Evolutionary conservation across 2,329 filamentous ascomycete species (phyloP).

Genomic region (Fusarium longipes): DNA sequence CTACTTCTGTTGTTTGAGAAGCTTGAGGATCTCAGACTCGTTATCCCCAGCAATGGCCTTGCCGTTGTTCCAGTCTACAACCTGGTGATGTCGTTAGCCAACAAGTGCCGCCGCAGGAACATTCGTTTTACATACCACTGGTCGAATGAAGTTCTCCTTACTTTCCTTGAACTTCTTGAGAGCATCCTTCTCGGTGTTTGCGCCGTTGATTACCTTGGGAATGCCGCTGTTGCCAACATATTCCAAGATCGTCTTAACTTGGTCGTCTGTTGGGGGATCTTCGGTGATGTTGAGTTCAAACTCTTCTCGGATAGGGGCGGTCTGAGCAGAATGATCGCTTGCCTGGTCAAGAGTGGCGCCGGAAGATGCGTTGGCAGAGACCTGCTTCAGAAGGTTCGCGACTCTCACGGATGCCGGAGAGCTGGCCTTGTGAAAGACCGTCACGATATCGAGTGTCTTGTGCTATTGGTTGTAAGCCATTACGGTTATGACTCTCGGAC

Average conservation of each 20-base stretch:
- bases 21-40: slow-evolving; percentile 88
- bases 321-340: slow-evolving; percentile 76
- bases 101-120: neutral
- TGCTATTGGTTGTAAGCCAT: slow-evolving; percentile 60
- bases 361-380: slow-evolving; percentile 74
- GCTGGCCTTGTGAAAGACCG: slow-evolving; percentile 91
- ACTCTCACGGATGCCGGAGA: slow-evolving; percentile 78
- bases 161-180: slow-evolving; percentile 80
- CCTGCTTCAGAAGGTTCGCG: slow-evolving; percentile 82
- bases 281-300: slow-evolving; percentile 92
- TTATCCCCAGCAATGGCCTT: slow-evolving; percentile 81
- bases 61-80: slow-evolving; percentile 95
- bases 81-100: slow-evolving; percentile 47
- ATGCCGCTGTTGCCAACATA: slow-evolving; percentile 77
- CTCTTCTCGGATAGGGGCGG: slow-evolving; percentile 65
- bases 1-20: slow-evolving; percentile 70
- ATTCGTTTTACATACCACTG: slow-evolving; percentile 70
- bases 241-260: slow-evolving; percentile 84
- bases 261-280: slow-evolving; percentile 80
- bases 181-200: slow-evolving; percentile 79
- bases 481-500: neutral
- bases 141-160: slow-evolving; percentile 75
- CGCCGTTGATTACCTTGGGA: slow-evolving; percentile 75
- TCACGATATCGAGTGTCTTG: slow-evolving; percentile 90
- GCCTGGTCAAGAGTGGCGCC: slow-evolving; percentile 80